These are phyloP conservation scores for Trichoderma pleuroti DNA, from an alignment of 2,329 filamentous ascomycete species.

Conservation along the genomic window DNA sequence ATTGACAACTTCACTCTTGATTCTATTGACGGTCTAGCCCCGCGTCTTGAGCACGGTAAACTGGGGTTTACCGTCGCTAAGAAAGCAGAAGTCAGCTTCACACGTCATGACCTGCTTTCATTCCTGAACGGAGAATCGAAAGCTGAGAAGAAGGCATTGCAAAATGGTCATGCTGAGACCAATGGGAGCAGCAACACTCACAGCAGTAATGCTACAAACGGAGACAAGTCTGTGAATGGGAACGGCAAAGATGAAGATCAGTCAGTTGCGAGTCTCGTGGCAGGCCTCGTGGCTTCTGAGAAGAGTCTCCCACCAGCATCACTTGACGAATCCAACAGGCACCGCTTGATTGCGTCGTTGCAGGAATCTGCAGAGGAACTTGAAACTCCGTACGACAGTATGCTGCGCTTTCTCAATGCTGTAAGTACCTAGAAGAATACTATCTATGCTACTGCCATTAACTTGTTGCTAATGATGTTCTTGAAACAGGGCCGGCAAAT, in stretches of 20 bases:
- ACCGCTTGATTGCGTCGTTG: not conserved
- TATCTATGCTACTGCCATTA: not conserved
- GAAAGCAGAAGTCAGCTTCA: not conserved
- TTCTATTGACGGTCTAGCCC: slow-evolving; percentile 24
- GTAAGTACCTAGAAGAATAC: not conserved
- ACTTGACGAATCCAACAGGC: slow-evolving; percentile 12
- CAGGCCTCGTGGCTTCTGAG: not conserved
- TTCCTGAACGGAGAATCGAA: not conserved
- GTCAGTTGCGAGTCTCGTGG: not conserved
- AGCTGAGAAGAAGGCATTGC: not conserved
- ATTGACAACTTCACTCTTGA: slow-evolving; percentile 34
- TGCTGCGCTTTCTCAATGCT: slow-evolving; percentile 14
- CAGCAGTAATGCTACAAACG: not conserved
- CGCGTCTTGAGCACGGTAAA: not conserved
- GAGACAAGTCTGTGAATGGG: not conserved
- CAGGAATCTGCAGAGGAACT: slow-evolving; percentile 1
- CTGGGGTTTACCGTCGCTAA: not conserved
- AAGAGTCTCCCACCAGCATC: not conserved
- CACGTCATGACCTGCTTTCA: not conserved
- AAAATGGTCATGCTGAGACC: not conserved
- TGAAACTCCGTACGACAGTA: slow-evolving; percentile 12
- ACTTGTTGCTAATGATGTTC: not conserved
- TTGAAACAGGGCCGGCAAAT: not conserved
- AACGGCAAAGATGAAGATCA: not conserved
- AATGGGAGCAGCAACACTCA: not conserved